Base-by-base conservation (phyloP, 202 grass and related monocot genomes). In the Eragrostis tef region DNA sequence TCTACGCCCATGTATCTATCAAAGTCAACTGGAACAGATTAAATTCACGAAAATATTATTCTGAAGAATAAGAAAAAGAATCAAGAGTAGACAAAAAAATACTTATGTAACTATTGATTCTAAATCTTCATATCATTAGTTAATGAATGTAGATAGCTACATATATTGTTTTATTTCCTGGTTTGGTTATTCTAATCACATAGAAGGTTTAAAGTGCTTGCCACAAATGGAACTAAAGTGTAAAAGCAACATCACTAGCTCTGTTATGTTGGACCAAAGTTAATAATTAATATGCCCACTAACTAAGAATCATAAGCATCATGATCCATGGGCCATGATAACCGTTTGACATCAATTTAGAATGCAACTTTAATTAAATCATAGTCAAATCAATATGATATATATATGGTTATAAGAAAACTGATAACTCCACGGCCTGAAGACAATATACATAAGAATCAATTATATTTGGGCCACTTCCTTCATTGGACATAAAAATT, bases 181-280 rank as follows among this genome's bases (percentile, higher is more conserved):
- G 3, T 60, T 46, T 7, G 39, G 17, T 49, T 36, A 45, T 39
- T 39, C 8, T n/a, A 62, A 64, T 64, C 43, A 65, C 19, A 39
- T 39, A 20, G n/a, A 6, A 78, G 34, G 42, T 19, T 65, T 36
- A 48, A 64, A 78, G 75, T 62, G 29, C 59, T 31, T 65, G 6
- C 16, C 27, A 31, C 29, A 48, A 64, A 34, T 49, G 43, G 25
- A 78, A 78, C 14, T 65, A 65, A 64, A 63, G 57, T 31, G 46
- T 14, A 75, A 76, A 63, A 13, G 73, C 7, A 60, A 46, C 27
- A 57, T 45, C n/a, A n/a, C n/a, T n/a, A 0, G 25, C 1, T 60
- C 13, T 60, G 0, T 44, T 58, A 58, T 59, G 12, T 43, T 48
- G 5, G 74, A 63, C 21, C 41, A 62, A 10, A 20, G 15, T 14